Percentiles rank a stretch among this genome's conserved stretches.
These are phyloP conservation scores for Linum lewisii DNA, from an alignment of 345 rosid genomes.

Conservation along the genomic window DNA sequence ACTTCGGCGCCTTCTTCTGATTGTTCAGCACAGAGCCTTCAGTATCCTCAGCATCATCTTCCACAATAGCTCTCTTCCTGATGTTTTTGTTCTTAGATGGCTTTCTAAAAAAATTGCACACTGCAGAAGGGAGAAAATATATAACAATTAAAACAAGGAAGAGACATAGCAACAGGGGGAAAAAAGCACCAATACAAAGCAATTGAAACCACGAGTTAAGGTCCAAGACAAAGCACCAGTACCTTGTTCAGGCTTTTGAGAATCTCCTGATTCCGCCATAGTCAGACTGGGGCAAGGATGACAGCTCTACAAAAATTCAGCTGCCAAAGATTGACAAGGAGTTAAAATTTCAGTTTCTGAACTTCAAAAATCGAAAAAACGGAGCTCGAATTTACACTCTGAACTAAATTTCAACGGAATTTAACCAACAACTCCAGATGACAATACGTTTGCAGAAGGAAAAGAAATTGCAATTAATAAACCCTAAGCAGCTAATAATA, in stretches of 20 bases:
- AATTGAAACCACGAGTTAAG: neutral
- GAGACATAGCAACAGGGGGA: too few species aligned
- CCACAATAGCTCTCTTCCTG: conserved; percentile 45
- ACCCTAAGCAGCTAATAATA: too few species aligned
- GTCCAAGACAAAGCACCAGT: neutral
- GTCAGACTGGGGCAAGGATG: neutral
- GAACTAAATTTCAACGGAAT: too few species aligned
- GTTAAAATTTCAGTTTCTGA: too few species aligned
- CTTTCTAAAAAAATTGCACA: conserved; percentile 70
- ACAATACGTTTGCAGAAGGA: too few species aligned
- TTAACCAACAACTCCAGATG: too few species aligned
- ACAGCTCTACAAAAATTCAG: too few species aligned
- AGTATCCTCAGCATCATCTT: conserved; percentile 41
- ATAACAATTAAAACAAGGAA: neutral
- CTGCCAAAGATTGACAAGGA: too few species aligned
- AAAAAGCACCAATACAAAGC: neutral
- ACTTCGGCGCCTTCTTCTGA: conserved; percentile 41
- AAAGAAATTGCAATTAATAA: too few species aligned
- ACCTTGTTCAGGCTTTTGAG: conserved; percentile 41
- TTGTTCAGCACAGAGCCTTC: conserved; percentile 37
- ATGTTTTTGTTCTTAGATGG: conserved; percentile 61
- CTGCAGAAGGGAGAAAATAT: conserved; percentile 22
- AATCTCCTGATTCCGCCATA: conserved; percentile 42
- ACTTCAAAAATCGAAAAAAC: too few species aligned
- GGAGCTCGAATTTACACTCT: too few species aligned